phyloP scores from a whole-genome alignment of 225 moss, liverwort and hornwort species.

The Takakia lepidozioides region DNA sequence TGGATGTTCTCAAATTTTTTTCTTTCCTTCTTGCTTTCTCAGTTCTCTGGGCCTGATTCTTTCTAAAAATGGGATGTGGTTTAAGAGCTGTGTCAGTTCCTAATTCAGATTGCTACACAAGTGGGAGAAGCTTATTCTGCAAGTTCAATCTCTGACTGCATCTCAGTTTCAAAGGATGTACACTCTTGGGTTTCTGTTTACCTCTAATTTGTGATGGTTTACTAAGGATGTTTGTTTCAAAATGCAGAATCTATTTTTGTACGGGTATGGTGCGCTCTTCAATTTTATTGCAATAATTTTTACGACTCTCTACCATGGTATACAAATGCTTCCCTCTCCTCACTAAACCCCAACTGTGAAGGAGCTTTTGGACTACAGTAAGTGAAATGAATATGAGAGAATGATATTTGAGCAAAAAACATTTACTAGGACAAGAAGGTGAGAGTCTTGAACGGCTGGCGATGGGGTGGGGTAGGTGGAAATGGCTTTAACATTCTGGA shows the following conservation, averaged over 20 bases:
- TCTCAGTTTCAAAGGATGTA: not conserved
- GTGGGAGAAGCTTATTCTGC: no score
- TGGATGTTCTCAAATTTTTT: not conserved
- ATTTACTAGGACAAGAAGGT: not conserved
- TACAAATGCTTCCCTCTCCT: not conserved
- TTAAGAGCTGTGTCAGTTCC: no score
- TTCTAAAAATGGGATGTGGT: no score
- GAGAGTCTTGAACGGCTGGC: constrained; percentile 2
- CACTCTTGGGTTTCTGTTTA: not conserved
- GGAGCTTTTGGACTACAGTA: not conserved
- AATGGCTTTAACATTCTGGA: constrained; percentile 50
- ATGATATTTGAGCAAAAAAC: not conserved
- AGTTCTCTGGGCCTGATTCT: not conserved
- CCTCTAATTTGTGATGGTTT: no score
- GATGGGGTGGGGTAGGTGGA: constrained; percentile 21
- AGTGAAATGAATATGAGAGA: not conserved
- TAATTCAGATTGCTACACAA: no score
- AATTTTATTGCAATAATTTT: constrained; percentile 49
- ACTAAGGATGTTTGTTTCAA: not conserved
- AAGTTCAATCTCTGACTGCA: no score
- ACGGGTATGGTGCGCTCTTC: constrained; percentile 71
- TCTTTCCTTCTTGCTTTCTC: not conserved
- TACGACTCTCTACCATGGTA: constrained; percentile 42
- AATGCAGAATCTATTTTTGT: constrained; percentile 62
- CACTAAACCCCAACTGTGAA: no score